Base-by-base conservation (phyloP, 2,329 filamentous ascomycete species). In the Diaporthe destruens region DNA sequence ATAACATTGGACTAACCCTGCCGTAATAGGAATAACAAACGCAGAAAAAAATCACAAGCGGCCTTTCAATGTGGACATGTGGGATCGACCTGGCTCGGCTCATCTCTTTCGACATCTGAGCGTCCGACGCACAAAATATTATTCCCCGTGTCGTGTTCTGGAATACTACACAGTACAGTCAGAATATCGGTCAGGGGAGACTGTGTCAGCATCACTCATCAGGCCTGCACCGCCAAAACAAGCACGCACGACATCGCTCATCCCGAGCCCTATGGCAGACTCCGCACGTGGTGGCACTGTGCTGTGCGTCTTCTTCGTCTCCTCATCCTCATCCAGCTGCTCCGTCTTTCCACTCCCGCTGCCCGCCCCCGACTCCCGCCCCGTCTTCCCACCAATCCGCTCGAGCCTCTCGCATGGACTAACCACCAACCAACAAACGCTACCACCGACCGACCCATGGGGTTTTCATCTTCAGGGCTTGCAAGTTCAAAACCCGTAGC, bases 391-490 rank as follows among this genome's bases (percentile, higher is more conserved):
- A 53, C 47, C 61, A 25, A 53, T 66, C 32, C 47, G n/a, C 44
- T 16, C 42, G 55, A 20, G 9, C 11, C 34, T 39, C n/a, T 14
- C 32, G 29, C 20, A 16, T 39, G 11, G 7, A 66, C 61, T 66
- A 66, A 53, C 61, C 29, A 65, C 61, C 61, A 65, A 65, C 61
- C 61, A 65, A 39, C 61, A 49, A 65, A 25, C 61, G 34, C 32
- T 66, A 66, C 61, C 12, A 42, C 39, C 12, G 12, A 42, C 12
- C 9, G 11, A 25, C 61, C 12, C 29, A 65, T 36, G 61, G 44
- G 44, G 20, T 12, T 25, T 16, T 39, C 61, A 34, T 36, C 32
- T 36, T 25, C 47, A 53, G 39, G 61, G 61, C 47, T 66, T 53
- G 61, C 61, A 39, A 66, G 32, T 23, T 65, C 61, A 23, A 23